Evolutionary conservation across 2,329 filamentous ascomycete genomes (phyloP).

Genomic region (Clonostachys chloroleuca): DNA sequence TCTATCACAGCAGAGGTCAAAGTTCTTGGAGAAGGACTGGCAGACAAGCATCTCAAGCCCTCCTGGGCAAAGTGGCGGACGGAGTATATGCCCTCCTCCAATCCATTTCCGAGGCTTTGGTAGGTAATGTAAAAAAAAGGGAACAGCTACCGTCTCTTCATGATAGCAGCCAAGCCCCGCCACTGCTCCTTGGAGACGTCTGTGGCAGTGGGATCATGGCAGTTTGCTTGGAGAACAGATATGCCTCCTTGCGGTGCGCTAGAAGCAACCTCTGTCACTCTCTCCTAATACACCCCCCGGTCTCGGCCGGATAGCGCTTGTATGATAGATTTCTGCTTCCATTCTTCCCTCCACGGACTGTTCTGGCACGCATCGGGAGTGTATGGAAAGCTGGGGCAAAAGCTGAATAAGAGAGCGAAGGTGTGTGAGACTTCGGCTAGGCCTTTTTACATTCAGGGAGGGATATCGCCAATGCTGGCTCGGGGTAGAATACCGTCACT

Average conservation of each 20-base stretch:
- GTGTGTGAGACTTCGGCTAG: too few species aligned
- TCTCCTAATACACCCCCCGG: constrained; percentile 16
- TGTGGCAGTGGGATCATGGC: constrained; percentile 27
- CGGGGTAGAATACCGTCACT: too few species aligned
- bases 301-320: constrained; percentile 17
- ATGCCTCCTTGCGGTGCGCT: constrained; percentile 20
- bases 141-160: constrained; percentile 9
- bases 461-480: too few species aligned
- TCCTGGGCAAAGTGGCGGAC: constrained; percentile 15
- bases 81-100: constrained; percentile 23
- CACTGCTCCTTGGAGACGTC: constrained; percentile 23
- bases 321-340: constrained; percentile 10
- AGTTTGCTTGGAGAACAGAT: constrained; percentile 27
- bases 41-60: constrained; percentile 22
- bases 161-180: constrained; percentile 11
- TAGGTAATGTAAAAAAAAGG: constrained; percentile 30
- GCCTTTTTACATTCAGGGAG: too few species aligned
- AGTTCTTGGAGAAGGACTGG: constrained; percentile 33
- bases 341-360: too few species aligned
- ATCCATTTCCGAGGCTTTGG: constrained; percentile 22
- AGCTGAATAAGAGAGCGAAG: too few species aligned
- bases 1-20: constrained; percentile 28
- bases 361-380: too few species aligned
- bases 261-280: constrained; percentile 9
- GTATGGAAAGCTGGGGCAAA: too few species aligned